Evolutionary conservation across 192 early-diverging fungal genomes (phyloP), one percentile per base, ranked within the genome.

Genomic region (Podila minutissima): DNA sequence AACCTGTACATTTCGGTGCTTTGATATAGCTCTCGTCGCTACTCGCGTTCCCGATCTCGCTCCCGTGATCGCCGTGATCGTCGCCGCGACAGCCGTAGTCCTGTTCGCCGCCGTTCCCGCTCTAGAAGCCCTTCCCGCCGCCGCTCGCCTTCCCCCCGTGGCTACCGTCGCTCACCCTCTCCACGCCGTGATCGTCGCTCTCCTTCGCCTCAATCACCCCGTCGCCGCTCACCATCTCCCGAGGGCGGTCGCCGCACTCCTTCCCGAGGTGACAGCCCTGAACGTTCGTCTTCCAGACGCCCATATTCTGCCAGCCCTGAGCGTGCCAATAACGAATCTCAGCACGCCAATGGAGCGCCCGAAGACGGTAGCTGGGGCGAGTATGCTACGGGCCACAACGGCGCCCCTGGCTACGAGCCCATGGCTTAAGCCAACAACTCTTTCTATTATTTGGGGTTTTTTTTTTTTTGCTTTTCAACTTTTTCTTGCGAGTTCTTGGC

Each of bases 111-210:
- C 65, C 71, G 63, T 13, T 78, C 75, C 20, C 69, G 75, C 33
- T 77, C 74, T 1, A 67, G 68, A 63, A 70, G 67, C 31, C 74
- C 62, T 37, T 69, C 74, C 48, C 66, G 74, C 4, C 76, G 65
- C 46, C 74, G 62, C 32, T 65, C 74, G 11, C 64, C 59, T 13
- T 72, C 70, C 0, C 70, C 70, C 35, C 62, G 65, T 49, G 48
- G 65, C 50, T 64, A 65, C 35, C 68, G 70, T 46, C 77, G 58
- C 38, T 69, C 77, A 20, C 77, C 67, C 20, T 76, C 74, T 1
- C 74, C 70, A 33, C 77, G 71, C 59, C 77, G 77, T 46, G 64
- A 66, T 41, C 53, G 53, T 10, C 53, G 53, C 24, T 55, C 53
- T n/a, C 53, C 53, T 26, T 55, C 53, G 8, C 53, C 53, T 55